Percentiles rank a stretch among this genome's conserved stretches.
Conservation (phyloP, 768 basidiomycete genomes). For the Rubroboletus pulcherrimus region DNA sequence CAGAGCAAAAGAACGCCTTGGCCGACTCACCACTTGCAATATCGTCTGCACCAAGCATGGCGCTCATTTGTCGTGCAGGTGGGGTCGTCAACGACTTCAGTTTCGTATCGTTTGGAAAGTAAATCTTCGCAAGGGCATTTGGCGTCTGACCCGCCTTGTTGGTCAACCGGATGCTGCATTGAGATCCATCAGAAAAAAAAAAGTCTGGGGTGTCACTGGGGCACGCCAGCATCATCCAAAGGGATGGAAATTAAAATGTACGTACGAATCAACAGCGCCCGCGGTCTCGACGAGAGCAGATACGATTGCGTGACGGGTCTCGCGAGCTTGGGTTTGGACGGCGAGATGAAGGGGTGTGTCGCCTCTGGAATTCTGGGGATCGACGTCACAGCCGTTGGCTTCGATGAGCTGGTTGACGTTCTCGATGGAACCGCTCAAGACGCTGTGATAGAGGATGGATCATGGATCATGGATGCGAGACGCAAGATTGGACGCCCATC, state of each 20-base stretch:
- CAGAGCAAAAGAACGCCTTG: background rate
- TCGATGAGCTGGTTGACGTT: slow-evolving; percentile 25
- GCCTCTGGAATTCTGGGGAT: slow-evolving; percentile 22
- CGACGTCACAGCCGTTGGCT: slow-evolving; percentile 28
- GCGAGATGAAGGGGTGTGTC: slow-evolving; percentile 31
- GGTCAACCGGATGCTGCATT: slow-evolving; percentile 18
- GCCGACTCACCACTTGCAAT: slow-evolving; percentile 18
- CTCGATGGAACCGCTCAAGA: slow-evolving; percentile 12
- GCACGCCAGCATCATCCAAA: no score
- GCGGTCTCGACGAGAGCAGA: slow-evolving; percentile 20
- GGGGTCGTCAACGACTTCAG: slow-evolving; percentile 20
- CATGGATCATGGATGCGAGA: background rate
- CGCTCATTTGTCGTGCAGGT: slow-evolving; percentile 11
- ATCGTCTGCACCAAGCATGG: slow-evolving; percentile 12
- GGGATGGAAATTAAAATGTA: background rate
- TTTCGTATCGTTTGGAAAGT: slow-evolving; percentile 14
- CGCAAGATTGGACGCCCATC: background rate
- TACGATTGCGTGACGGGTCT: slow-evolving; percentile 20
- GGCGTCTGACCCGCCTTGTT: slow-evolving; percentile 29
- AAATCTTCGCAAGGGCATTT: slow-evolving; percentile 20
- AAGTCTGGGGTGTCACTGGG: background rate
- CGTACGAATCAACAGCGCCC: slow-evolving; percentile 25
- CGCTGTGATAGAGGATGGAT: slow-evolving; percentile 5
- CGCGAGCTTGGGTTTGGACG: slow-evolving; percentile 13
- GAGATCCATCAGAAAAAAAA: background rate